Evolutionary conservation across 2,329 filamentous ascomycete species (phyloP), one percentile per base, ranked within the genome.

Genomic region (Hysterium pulicare): DNA sequence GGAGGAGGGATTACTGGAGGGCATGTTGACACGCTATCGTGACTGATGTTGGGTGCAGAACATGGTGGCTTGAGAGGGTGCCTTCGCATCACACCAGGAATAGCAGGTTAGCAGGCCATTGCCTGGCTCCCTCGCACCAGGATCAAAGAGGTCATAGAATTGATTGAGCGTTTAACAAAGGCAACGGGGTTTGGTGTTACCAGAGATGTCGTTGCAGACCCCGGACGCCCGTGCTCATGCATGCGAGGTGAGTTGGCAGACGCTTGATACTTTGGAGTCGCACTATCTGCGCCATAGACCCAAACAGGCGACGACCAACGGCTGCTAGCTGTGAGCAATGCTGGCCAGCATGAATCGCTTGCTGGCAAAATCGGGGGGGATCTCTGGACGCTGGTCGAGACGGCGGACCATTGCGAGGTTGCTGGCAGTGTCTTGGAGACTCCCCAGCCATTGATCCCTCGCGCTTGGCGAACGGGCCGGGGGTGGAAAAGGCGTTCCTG

Each of bases 121-220:
- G n/a, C n/a, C n/a, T n/a, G n/a, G 51, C 53, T 55, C 54, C 50
- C 55, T 55, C 51, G 57, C 42, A 50, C 44, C 43, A 56, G 46
- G 45, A 49, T 47, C 47, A 53, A 53, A n/a, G n/a, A n/a, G 42
- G 47, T 46, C 40, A 38, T 40, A 47, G 16, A 49, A 54, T 52
- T 64, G 58, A 64, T 60, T 66, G 58, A 64, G 57, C 55, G 49
- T 54, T 55, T 50, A 45, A 47, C 51, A 51, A 46, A 54, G 54
- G 57, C 55, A 57, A 58, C 53, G 58, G 55, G 59, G 62, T n/a
- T 55, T 61, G 58, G 61, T 64, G 60, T 54, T 58, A 63, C 57
- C 59, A 59, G 46, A 50, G 55, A 53, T 40, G 55, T 55, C 42
- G 55, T 61, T 53, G 53, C 52, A 50, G 42, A 39, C 51, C 55